A percentile compares a stretch with the other conserved stretches of the same genome.
Conservation (phyloP, 192 early-diverging fungal genomes). For the Oehlia diaphana region DNA sequence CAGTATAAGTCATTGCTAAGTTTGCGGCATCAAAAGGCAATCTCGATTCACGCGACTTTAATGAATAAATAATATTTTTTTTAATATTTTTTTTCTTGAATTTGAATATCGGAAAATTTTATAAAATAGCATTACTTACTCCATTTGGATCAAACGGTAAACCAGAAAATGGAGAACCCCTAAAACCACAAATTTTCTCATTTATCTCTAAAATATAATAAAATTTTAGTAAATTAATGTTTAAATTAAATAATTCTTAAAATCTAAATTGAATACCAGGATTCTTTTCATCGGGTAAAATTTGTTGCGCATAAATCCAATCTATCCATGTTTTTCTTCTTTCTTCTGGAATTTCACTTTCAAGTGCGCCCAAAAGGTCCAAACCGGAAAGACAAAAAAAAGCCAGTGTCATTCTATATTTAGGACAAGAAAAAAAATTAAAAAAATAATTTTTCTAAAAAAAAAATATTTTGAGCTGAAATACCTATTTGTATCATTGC, state of each 20-base stretch:
- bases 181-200: slow-evolving; percentile 63
- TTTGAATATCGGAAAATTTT: background rate
- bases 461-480: background rate
- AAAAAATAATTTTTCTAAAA: background rate
- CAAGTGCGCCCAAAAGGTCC: slow-evolving; percentile 74
- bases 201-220: slow-evolving; percentile 30
- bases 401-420: slow-evolving; percentile 79
- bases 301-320: slow-evolving; percentile 97
- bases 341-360: slow-evolving; percentile 48
- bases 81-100: background rate
- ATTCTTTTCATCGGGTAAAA: slow-evolving; percentile 46
- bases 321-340: slow-evolving; percentile 76
- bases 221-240: background rate
- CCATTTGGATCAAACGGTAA: slow-evolving; percentile 46
- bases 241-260: background rate
- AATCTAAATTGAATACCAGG: slow-evolving; percentile 1
- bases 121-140: slow-evolving; percentile 37
- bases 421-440: background rate
- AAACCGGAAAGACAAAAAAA: slow-evolving; percentile 83
- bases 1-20: slow-evolving; percentile 88
- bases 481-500: slow-evolving; percentile 72
- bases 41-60: background rate
- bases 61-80: background rate
- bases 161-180: slow-evolving; percentile 70
- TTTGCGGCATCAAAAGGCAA: slow-evolving; percentile 55